Base-by-base conservation (phyloP, 306 rosid species). In the Prunus davidiana region DNA sequence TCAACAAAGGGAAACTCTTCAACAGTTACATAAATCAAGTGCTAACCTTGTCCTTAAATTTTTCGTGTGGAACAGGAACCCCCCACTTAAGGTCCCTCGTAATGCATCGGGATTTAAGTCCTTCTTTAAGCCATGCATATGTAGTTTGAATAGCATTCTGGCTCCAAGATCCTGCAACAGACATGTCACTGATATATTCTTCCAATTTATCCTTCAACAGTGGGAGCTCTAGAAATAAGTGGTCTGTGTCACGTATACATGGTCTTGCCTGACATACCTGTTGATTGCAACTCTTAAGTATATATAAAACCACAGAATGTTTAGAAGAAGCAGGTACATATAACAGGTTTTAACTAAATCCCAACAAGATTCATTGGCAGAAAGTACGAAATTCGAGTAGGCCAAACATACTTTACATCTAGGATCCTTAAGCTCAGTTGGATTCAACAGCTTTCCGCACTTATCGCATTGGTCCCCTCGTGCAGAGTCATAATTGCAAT, bases 31-130 rank as follows among this genome's bases (percentile, higher is more conserved):
- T 12, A 30, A 27, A 64, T 58, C 49, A 57, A 16, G 18, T 49
- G 69, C 86, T 55, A 73, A 89, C 97, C 89, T 91, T 89, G 78
- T 91, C 90, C 71, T 74, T 84, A 74, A 81, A 89, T 45, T 76
- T 91, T 69, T 89, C 92, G 25, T 82, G 97, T 28, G 93, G 97
- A 79, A 91, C 97, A 1, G 93, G 91, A 71, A 91, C 97, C 28
- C 97, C 97, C 97, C 93, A 89, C 79, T 91, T 87, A 77, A 91
- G 88, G 79, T 91, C 97, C 75, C 93, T 77, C 7, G 97, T 91
- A 43, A 89, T 91, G 79, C 97, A 91, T 3, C 93, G 87, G 49
- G 80, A 67, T 71, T 78, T 91, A 34, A 89, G 52, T 68, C 97
- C 97, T 77, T 85, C 91, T 80, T 67, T 87, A 22, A 91, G 84